Evolutionary conservation across 2,329 filamentous ascomycete genomes (phyloP).

Genomic region (Aspergillus fischeri): DNA sequence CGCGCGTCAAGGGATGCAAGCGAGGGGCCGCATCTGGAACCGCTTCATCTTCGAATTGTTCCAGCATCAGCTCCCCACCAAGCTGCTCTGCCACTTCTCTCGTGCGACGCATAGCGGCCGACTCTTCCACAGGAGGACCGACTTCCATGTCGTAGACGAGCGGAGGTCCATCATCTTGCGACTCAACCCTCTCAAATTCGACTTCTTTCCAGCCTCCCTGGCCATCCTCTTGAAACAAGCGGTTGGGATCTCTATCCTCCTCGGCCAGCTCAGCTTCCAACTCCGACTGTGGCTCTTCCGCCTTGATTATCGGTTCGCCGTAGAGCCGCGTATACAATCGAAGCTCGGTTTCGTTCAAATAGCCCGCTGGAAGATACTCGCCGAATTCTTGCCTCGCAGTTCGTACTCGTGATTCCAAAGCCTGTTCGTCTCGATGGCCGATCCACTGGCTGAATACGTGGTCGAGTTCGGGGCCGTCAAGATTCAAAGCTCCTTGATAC

Average conservation of each 20-base stretch:
- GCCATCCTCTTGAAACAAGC: slow-evolving; percentile 36
- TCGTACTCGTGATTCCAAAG: slow-evolving; percentile 50
- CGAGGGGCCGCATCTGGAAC: slow-evolving; percentile 46
- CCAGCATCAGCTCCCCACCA: slow-evolving; percentile 39
- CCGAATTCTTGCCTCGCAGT: slow-evolving; percentile 71
- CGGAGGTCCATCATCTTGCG: slow-evolving; percentile 18
- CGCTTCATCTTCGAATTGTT: slow-evolving; percentile 41
- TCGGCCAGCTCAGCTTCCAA: slow-evolving; percentile 22
- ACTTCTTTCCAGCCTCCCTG: slow-evolving; percentile 37
- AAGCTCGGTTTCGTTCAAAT: slow-evolving; percentile 67
- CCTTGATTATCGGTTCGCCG: slow-evolving; percentile 59
- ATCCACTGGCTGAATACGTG: slow-evolving; percentile 27
- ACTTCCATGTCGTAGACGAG: slow-evolving; percentile 30
- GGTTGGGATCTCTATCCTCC: slow-evolving; percentile 28
- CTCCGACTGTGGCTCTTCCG: slow-evolving; percentile 23
- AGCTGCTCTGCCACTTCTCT: slow-evolving; percentile 38
- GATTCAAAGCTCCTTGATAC: slow-evolving; percentile 18
- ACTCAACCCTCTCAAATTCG: slow-evolving; percentile 17
- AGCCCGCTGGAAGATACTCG: slow-evolving; percentile 67
- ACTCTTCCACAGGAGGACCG: slow-evolving; percentile 22
- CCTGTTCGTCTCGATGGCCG: slow-evolving; percentile 28
- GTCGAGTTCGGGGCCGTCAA: slow-evolving; percentile 23
- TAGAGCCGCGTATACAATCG: slow-evolving; percentile 75
- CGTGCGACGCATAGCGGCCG: slow-evolving; percentile 29
- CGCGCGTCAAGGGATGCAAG: slow-evolving; percentile 68